phyloP scores from a whole-genome alignment of 108 stramenopile genomes.

The Nitzschia sp. region DNA sequence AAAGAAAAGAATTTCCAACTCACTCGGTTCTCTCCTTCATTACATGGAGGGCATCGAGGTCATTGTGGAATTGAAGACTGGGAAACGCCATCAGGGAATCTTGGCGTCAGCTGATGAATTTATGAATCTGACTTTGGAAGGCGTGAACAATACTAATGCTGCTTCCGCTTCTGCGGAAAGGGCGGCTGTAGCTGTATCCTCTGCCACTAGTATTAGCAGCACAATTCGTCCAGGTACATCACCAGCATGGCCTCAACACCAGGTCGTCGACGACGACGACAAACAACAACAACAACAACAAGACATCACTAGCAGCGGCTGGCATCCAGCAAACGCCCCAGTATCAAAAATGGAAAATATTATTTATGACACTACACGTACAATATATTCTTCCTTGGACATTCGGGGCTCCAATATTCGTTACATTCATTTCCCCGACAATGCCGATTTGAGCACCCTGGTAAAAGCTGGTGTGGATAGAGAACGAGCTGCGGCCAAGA shows the following conservation, averaged over 20 bases:
- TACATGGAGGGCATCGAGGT: constrained; percentile 65
- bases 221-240: neutral
- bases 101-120: constrained; percentile 55
- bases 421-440: constrained; percentile 77
- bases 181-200: neutral
- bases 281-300: too few relatives aligned
- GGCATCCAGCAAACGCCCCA: neutral
- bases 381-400: constrained; percentile 35
- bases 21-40: constrained; percentile 47
- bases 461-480: constrained; percentile 54
- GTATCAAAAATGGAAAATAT: too few relatives aligned
- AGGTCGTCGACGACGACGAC: neutral
- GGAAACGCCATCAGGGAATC: constrained; percentile 52
- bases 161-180: too few relatives aligned
- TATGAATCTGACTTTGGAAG: constrained; percentile 69
- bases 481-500: constrained; percentile 56
- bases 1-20: constrained; percentile 6
- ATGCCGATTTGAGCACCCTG: constrained; percentile 44
- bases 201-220: neutral
- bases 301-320: neutral
- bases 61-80: constrained; percentile 76
- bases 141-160: constrained; percentile 1
- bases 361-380: neutral
- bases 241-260: neutral
- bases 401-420: constrained; percentile 75